A percentile compares a stretch with the other conserved stretches of the same genome.
Evolutionary conservation across 176 grass and related monocot species (phyloP).

Genomic region (Panicum miliaceum): DNA sequence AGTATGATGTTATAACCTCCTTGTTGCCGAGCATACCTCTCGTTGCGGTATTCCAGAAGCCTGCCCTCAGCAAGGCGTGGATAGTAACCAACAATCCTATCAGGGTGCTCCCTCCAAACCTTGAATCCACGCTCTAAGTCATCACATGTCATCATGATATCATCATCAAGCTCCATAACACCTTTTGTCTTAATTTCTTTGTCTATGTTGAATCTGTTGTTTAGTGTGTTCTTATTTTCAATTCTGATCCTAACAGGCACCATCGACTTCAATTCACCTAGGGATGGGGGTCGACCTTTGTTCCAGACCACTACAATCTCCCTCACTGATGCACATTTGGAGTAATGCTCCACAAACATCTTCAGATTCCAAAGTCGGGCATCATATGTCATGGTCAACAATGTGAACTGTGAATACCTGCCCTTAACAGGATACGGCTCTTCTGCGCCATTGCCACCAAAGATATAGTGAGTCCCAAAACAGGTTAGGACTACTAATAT

Average conservation of each 20-base stretch:
- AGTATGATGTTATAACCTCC: constrained; percentile 88
- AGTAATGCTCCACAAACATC: constrained; percentile 91
- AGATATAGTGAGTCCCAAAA: constrained; percentile 74
- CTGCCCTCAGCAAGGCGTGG: constrained; percentile 76
- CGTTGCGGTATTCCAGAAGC: constrained; percentile 67
- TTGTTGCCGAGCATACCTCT: constrained; percentile 58
- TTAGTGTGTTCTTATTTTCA: constrained; percentile 79
- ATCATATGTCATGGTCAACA: constrained; percentile 94
- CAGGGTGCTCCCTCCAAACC: constrained; percentile 77
- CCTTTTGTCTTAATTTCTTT: constrained; percentile 71
- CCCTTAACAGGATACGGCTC: constrained; percentile 74
- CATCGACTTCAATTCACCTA: constrained; percentile 62
- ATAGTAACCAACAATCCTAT: constrained; percentile 82
- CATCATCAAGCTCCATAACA: constrained; percentile 97
- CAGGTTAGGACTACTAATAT: constrained; percentile 58
- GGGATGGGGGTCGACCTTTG: constrained; percentile 57
- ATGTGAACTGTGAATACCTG: constrained; percentile 80
- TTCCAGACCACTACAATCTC: constrained; percentile 96
- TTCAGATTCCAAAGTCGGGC: constrained; percentile 88
- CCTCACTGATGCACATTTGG: constrained; percentile 79
- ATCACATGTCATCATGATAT: constrained; percentile 96
- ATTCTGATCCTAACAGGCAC: constrained; percentile 79
- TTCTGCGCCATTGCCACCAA: constrained; percentile 67
- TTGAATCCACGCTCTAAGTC: constrained; percentile 94
- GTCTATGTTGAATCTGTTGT: constrained; percentile 93